Evolutionary conservation across 2,329 filamentous ascomycete genomes (phyloP).

Genomic region (Neonectria faginata): DNA sequence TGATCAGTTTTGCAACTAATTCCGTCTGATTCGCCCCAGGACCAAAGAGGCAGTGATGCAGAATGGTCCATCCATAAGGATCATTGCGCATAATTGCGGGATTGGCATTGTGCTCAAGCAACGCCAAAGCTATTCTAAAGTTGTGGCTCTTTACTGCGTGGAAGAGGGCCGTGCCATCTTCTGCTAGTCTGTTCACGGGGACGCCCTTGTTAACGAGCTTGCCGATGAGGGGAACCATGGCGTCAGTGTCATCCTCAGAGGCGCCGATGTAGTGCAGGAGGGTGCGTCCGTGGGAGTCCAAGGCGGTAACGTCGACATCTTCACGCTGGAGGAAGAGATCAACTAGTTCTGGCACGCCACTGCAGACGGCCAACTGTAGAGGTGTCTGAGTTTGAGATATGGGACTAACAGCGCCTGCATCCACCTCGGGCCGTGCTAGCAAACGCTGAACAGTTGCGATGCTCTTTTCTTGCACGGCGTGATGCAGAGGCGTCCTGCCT

Average conservation of each 20-base stretch:
- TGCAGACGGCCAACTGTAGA: constrained; percentile 19
- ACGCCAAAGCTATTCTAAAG: background rate
- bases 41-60: constrained; percentile 24
- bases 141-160: background rate
- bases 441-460: constrained; percentile 6
- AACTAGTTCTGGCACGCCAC: background rate
- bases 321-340: background rate
- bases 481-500: constrained; percentile 13
- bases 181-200: constrained; percentile 9
- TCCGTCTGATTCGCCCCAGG: background rate
- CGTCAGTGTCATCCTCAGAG: background rate
- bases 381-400: constrained; percentile 11
- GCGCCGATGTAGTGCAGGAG: constrained; percentile 19
- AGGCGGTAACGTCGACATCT: background rate
- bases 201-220: constrained; percentile 12
- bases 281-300: constrained; percentile 10
- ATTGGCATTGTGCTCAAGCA: constrained; percentile 23
- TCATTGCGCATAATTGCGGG: constrained; percentile 17
- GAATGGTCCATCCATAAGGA: constrained; percentile 17
- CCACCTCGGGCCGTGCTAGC: constrained; percentile 19
- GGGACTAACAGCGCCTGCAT: background rate
- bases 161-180: constrained; percentile 13
- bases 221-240: constrained; percentile 3
- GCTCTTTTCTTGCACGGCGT: background rate
- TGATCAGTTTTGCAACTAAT: constrained; percentile 15